These are phyloP conservation scores for Solanum chmielewskii DNA, from an alignment of 257 asterid genomes.

Conservation along the genomic window DNA sequence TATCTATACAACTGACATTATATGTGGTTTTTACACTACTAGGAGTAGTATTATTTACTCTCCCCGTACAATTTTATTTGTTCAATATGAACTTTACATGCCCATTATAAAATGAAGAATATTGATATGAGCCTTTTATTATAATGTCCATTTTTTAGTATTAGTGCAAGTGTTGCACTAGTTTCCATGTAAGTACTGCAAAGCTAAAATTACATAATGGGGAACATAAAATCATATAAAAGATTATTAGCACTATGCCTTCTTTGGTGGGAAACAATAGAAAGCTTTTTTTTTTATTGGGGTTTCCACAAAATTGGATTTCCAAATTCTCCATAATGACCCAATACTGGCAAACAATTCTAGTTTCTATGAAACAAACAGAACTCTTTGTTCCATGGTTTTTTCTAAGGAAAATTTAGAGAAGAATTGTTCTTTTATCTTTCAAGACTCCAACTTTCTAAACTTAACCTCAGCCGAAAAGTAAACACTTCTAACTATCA, in stretches of 20 bases:
- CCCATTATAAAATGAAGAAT: not conserved
- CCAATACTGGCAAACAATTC: not conserved
- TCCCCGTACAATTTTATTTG: not conserved
- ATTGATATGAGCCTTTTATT: not conserved
- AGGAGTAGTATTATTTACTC: not conserved
- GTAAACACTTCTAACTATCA: not conserved
- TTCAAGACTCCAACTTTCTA: not conserved
- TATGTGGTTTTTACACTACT: not conserved
- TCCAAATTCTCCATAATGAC: not conserved
- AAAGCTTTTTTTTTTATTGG: not conserved
- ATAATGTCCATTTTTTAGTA: not conserved
- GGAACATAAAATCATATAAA: constrained; percentile 3
- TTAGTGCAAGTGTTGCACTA: not conserved
- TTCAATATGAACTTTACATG: not conserved
- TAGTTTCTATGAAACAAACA: not conserved
- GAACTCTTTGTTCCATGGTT: not conserved
- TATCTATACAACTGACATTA: not conserved
- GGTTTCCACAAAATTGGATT: not conserved
- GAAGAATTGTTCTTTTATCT: not conserved
- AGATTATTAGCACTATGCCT: not conserved
- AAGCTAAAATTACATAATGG: constrained; percentile 9
- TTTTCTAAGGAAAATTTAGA: not conserved
- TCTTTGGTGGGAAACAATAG: constrained; percentile 2
- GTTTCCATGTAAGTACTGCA: not conserved
- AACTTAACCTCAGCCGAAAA: no score